Base-by-base conservation (phyloP, 2,329 filamentous ascomycete species). In the Colletotrichum acutatum region DNA sequence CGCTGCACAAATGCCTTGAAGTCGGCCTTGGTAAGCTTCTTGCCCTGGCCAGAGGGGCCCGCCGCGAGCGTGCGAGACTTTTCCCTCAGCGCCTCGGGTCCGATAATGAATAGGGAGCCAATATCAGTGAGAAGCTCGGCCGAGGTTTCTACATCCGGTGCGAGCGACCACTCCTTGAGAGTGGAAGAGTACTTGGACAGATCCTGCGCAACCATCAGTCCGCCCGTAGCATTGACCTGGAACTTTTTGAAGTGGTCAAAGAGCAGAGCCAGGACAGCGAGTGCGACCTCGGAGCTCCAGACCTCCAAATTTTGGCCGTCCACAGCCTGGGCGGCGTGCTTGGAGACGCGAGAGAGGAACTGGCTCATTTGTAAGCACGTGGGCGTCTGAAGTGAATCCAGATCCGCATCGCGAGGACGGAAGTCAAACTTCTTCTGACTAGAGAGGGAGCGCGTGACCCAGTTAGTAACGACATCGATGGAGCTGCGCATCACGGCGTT, bases 161-260 rank as follows among this genome's bases (percentile, higher is more conserved):
- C 88, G 53, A 95, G 86, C 32, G 93, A 90, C 95, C 95, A 98
- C 42, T 91, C 91, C 74, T 94, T 91, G 76, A 99, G 88, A 12
- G 97, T 90, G 74, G 95, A 93, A 9, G 94, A 93, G 82, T 99
- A 99, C 80, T 95, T 95, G 46, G 95, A 94, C 81, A 98, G 95
- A 80, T 99, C 97, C 84, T 98, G 97, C 46, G 93, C 96, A 30
- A 98, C 94, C 90, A 98, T 97, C 59, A 99, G 90, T 2, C 95
- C 97, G 74, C 97, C 97, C 0, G 96, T 95, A 53, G 95, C 94
- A 77, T 95, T 98, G 76, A 99, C 95, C 74, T 93, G 91, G 84
- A 97, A 99, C 79, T 94, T 95, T 79, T 97, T 97, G 84, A 98
- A 94, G 83, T 99, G 97, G 74, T 97, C 94, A 75, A 99, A 91